These are phyloP conservation scores for Verruconis gallopava DNA, from an alignment of 2,329 filamentous ascomycete genomes.

Conservation along the genomic window DNA sequence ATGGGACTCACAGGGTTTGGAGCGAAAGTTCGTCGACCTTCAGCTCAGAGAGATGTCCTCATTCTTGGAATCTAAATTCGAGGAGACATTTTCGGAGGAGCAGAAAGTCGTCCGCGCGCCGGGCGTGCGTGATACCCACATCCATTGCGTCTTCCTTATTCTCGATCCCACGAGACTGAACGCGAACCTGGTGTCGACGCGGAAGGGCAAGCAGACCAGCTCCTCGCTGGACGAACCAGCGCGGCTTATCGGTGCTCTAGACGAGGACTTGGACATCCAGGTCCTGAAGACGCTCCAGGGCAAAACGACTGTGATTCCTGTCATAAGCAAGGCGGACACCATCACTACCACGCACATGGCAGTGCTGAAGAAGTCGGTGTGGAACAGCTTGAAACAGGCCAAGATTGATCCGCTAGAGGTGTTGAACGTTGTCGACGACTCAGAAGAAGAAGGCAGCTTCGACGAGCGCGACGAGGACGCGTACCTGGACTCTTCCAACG, in stretches of 20 bases:
- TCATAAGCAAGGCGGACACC: conserved; percentile 94
- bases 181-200: conserved; percentile 56
- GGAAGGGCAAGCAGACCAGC: conserved; percentile 40
- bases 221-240: conserved; percentile 20
- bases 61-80: conserved; percentile 95
- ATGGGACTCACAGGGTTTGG: conserved; percentile 92
- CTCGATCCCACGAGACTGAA: conserved; percentile 81
- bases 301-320: conserved; percentile 89
- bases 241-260: conserved; percentile 53
- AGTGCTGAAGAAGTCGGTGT: conserved; percentile 80
- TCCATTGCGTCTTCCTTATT: conserved; percentile 87
- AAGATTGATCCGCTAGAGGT: conserved; percentile 81
- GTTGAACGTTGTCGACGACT: conserved; percentile 67
- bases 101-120: conserved; percentile 94
- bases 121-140: conserved; percentile 88
- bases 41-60: conserved; percentile 82
- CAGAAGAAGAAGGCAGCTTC: conserved; percentile 38
- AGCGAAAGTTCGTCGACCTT: conserved; percentile 89
- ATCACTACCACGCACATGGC: conserved; percentile 93
- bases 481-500: conserved; percentile 26
- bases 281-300: conserved; percentile 77
- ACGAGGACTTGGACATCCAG: conserved; percentile 82
- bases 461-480: conserved; percentile 40
- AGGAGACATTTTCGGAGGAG: conserved; percentile 93
- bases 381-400: conserved; percentile 72